Evolutionary conservation across 495 filamentous ascomycete genomes (phyloP), one percentile per base, ranked within the genome.

Genomic region (Pseudevernia furfuracea): DNA sequence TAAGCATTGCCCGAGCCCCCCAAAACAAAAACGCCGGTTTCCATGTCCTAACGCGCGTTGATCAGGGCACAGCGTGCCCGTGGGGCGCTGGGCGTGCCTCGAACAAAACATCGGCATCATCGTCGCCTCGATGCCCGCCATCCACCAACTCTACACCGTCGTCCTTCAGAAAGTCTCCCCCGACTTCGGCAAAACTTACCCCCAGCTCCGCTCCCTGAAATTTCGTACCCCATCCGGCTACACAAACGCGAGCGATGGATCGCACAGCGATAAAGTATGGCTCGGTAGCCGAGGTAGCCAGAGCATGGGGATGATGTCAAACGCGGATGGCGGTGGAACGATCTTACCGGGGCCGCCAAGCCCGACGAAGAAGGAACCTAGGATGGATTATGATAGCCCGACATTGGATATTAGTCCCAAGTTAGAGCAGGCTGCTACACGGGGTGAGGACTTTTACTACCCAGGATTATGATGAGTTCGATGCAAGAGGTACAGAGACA

Each of bases 101-200:
- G 52, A 55, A 21, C 52, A 55, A 6, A 55, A 55, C 17, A 21
- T 55, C 52, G 52, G 52, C 30, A 55, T 55, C 52, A 55, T 55
- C 52, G 30, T 34, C 52, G 52, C 52, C 28, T 55, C 28, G 17
- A 7, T 6, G 15, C 52, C 52, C 5, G 52, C 52, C 52, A 0
- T 36, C 15, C 30, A 34, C 6, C 30, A 34, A 6, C 52, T 55
- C 30, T 55, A 55, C 30, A 34, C 28, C 52, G 0, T 21, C 52
- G 1, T 32, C 6, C 52, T 34, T 4, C 19, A 34, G 8, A 55
- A 21, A 21, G 19, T 12, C 52, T 55, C 36, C 52, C 52, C 30
- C 6, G 17, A 21, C 30, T 32, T 0, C 17, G 30, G 30, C 52
- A 21, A 32, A 2, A 10, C 1, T 30, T n/a, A 34, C 17, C 52